Evolutionary conservation across 768 basidiomycete genomes (phyloP).

Genomic region (Russula dissimulans): DNA sequence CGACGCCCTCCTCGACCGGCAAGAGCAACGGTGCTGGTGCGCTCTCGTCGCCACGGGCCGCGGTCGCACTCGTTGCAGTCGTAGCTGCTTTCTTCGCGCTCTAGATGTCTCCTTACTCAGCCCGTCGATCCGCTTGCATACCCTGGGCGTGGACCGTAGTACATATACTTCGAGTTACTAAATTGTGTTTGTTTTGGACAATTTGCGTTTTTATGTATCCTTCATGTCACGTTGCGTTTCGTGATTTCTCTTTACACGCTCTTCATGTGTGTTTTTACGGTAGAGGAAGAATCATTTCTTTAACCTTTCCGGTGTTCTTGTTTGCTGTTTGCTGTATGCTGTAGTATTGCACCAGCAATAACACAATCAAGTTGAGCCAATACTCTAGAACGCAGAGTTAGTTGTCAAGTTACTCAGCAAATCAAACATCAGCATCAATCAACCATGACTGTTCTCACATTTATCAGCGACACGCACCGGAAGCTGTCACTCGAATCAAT

Average conservation of each 20-base stretch:
- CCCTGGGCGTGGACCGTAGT: constrained; percentile 1
- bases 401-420: not conserved
- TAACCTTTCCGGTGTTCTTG: not conserved
- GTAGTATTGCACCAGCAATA: not conserved
- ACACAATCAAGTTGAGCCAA: not conserved
- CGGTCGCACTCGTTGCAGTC: constrained; percentile 43
- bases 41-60: constrained; percentile 38
- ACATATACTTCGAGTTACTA: constrained; percentile 4
- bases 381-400: too few species aligned
- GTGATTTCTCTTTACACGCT: constrained; percentile 7
- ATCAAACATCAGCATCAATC: not conserved
- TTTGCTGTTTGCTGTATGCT: not conserved
- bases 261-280: not conserved
- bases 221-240: constrained; percentile 8
- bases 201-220: not conserved
- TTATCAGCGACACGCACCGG: too few species aligned
- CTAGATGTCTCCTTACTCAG: constrained; percentile 24
- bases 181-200: constrained; percentile 11
- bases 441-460: not conserved
- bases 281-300: constrained; percentile 12
- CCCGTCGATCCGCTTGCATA: not conserved
- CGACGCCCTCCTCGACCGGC: constrained; percentile 18
- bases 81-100: constrained; percentile 35
- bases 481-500: too few species aligned
- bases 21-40: constrained; percentile 37